Evolutionary conservation across 495 filamentous ascomycete species (phyloP).

Genomic region (Ramalina intermedia): DNA sequence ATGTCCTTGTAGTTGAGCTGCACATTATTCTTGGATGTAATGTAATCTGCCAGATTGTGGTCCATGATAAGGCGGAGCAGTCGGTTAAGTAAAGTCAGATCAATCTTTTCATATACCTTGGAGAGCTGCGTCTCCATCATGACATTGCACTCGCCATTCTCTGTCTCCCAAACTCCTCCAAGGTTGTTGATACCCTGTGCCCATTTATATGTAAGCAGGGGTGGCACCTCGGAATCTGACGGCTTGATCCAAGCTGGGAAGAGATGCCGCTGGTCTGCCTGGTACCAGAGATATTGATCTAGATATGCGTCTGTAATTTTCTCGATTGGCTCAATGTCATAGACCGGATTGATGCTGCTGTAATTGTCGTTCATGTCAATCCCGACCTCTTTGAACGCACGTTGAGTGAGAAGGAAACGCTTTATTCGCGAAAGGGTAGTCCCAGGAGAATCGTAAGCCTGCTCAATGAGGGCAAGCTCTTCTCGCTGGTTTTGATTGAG

Average conservation of each 20-base stretch:
- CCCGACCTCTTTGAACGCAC: slow-evolving; percentile 98
- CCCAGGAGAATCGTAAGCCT: slow-evolving; percentile 95
- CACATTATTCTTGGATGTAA: slow-evolving; percentile 98
- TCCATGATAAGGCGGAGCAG: slow-evolving; percentile 96
- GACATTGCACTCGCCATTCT: slow-evolving; percentile 94
- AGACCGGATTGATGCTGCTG: slow-evolving; percentile 95
- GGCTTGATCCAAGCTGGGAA: slow-evolving; percentile 99
- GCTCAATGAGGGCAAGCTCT: slow-evolving; percentile 93
- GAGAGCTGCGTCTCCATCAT: slow-evolving; percentile 98
- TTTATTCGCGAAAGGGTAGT: slow-evolving; percentile 96
- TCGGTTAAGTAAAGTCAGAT: slow-evolving; percentile 88
- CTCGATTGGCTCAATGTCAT: slow-evolving; percentile 97
- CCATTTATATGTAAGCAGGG: slow-evolving; percentile 95
- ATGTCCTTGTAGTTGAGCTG: slow-evolving; percentile 99
- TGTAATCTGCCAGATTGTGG: slow-evolving; percentile 98
- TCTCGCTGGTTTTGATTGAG: slow-evolving; percentile 97
- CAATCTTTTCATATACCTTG: slow-evolving; percentile 99
- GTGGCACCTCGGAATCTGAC: slow-evolving; percentile 97
- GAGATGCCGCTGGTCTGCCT: slow-evolving; percentile 93
- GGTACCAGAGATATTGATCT: slow-evolving; percentile 98
- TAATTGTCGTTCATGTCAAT: slow-evolving; percentile 99
- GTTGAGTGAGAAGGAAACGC: slow-evolving; percentile 89
- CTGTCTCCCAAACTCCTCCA: slow-evolving; percentile 90
- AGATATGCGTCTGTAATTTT: slow-evolving; percentile 99
- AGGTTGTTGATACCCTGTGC: slow-evolving; percentile 99